phyloP scores from a whole-genome alignment of 345 rosid species.

The Gossypium turneri region DNA sequence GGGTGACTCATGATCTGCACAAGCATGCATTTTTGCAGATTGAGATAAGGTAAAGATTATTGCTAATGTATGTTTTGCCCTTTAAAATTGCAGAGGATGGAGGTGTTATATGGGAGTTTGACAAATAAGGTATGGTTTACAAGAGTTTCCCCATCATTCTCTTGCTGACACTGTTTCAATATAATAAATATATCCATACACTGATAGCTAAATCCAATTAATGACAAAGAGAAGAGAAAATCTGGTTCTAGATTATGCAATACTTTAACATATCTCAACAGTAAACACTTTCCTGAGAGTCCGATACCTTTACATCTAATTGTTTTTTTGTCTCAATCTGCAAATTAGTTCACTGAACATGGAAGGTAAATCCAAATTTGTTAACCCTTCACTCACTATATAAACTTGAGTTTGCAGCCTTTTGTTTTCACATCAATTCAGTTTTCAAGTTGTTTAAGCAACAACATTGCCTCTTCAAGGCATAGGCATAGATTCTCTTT shows the following conservation, averaged over 20 bases:
- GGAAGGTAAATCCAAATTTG: neutral
- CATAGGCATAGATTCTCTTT: neutral
- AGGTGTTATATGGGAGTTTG: constrained; percentile 55
- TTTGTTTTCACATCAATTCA: neutral
- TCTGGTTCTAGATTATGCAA: neutral
- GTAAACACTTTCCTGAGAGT: neutral
- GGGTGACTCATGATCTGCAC: neutral
- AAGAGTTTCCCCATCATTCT: neutral
- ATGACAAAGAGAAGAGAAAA: too few species aligned
- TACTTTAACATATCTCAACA: neutral
- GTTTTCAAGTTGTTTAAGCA: neutral
- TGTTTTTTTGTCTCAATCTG: neutral
- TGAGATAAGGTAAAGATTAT: neutral
- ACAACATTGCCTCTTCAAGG: neutral
- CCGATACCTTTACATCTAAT: neutral
- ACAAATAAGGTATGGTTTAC: constrained; percentile 30
- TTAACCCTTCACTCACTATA: neutral
- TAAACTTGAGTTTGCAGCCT: neutral
- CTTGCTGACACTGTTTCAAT: neutral
- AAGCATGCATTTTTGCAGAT: neutral
- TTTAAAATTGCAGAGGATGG: constrained; percentile 40
- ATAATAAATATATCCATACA: too few species aligned
- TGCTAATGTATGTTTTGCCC: neutral
- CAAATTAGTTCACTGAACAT: neutral
- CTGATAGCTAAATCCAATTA: too few species aligned